These are phyloP conservation scores for Aureobasidium sp. DNA, from an alignment of 2,329 filamentous ascomycete species.

Conservation along the genomic window DNA sequence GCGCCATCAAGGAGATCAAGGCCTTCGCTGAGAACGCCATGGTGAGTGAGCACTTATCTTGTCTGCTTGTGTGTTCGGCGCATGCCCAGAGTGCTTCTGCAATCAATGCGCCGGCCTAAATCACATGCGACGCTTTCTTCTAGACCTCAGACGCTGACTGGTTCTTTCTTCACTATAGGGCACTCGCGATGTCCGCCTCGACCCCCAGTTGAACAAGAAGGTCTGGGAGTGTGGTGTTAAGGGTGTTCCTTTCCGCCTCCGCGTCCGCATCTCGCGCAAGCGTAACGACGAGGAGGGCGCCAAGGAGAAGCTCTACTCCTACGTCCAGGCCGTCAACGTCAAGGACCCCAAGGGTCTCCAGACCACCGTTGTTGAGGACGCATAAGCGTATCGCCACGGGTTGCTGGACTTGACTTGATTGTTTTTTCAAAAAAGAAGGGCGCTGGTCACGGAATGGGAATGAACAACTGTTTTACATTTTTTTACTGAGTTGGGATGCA, in stretches of 20 bases:
- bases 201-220: slow-evolving; percentile 99
- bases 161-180: slow-evolving; percentile 51
- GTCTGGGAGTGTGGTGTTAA: slow-evolving; percentile 99
- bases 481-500: slow-evolving; percentile 16
- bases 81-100: neutral
- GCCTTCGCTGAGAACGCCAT: slow-evolving; percentile 87
- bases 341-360: slow-evolving; percentile 98
- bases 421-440: slow-evolving; percentile 3
- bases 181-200: slow-evolving; percentile 92
- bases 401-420: slow-evolving; percentile 9
- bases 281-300: slow-evolving; percentile 99
- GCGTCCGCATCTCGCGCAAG: slow-evolving; percentile 97
- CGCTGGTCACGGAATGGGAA: slow-evolving; percentile 12
- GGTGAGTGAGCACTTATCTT: slow-evolving; percentile 55
- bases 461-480: slow-evolving; percentile 13
- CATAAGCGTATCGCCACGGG: slow-evolving; percentile 31
- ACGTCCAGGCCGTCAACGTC: slow-evolving; percentile 99
- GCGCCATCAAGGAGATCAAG: slow-evolving; percentile 99
- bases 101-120: neutral
- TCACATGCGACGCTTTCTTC: neutral
- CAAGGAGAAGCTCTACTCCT: slow-evolving; percentile 99
- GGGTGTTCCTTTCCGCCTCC: slow-evolving; percentile 95
- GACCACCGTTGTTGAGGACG: slow-evolving; percentile 75
- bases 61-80: neutral
- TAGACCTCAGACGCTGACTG: neutral